Evolutionary conservation across 305 asterid species (phyloP), one percentile per base, ranked within the genome.

Genomic region (Fraxinus ornus): DNA sequence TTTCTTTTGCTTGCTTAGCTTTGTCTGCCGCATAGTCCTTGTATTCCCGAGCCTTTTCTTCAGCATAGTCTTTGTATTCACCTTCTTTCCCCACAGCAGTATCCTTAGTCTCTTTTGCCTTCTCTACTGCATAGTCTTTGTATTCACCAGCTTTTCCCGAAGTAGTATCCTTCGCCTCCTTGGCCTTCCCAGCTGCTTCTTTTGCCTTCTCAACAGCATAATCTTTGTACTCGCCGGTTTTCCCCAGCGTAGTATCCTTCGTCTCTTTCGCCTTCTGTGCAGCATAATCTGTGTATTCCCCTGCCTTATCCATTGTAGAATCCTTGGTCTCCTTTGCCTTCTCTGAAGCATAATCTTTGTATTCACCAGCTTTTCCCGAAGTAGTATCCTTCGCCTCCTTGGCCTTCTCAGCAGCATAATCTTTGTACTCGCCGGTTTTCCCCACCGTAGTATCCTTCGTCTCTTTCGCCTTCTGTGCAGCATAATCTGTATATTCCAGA

Each of bases 41-140:
- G 1, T 78, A 76, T 13, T 86, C 37, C 83, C 15, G 47, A 1
- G 83, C 79, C 30, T 81, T 90, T 0, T 41, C 83, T 0, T 52
- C 80, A 0, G 86, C 73, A 4, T 36, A 66, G 5, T 85, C 88
- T 21, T 80, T 79, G 0, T 74, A 30, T 62, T 89, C 86, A 0
- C 5, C 36, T 0, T 83, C 81, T 17, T 84, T 88, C 1, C 55
- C 85, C 3, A 13, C 47, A 0, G 88, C 72, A 0, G 70, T 0
- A 2, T 86, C 87, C n/a, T 86, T 84, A 0, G 81, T 47, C 4
- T 81, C 82, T 0, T 52, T 68, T 0, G 87, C 75, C 30, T 85
- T 89, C 6, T 85, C 84, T 1, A 78, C 72, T 0, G 89, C 30
- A 2, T 55, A 47, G 68, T 88, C 88, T 24, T 75, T 85, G 0